Conservation (phyloP, 2,329 filamentous ascomycete genomes). For the Coleophoma cylindrospora region DNA sequence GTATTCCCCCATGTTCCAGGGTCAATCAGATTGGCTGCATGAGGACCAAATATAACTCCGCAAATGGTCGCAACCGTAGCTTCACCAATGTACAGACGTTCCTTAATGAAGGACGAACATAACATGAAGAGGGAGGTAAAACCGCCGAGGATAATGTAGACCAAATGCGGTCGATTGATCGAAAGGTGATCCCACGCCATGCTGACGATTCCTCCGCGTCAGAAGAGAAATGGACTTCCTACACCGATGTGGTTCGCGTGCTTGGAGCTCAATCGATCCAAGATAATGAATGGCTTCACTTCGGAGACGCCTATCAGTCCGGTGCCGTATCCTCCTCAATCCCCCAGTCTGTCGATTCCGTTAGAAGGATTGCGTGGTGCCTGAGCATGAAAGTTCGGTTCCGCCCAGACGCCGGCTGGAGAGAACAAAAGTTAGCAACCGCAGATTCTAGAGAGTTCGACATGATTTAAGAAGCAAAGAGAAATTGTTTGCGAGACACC, state of each 20-base stretch:
- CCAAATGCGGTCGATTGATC: constrained; percentile 93
- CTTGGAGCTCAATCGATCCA: no score
- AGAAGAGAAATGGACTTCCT: no score
- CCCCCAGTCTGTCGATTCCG: constrained; percentile 11
- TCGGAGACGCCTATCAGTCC: not conserved
- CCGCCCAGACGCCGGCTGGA: constrained; percentile 1
- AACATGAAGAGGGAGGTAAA: constrained; percentile 99
- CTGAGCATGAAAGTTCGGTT: not conserved
- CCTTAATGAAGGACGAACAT: constrained; percentile 96
- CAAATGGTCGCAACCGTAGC: constrained; percentile 88
- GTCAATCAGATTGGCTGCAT: constrained; percentile 76
- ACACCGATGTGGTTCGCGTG: no score
- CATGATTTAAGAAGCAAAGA: no score
- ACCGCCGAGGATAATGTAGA: constrained; percentile 95
- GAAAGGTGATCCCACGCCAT: constrained; percentile 80
- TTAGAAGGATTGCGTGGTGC: constrained; percentile 1
- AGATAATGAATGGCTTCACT: no score
- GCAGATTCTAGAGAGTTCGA: no score
- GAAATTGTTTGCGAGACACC: no score
- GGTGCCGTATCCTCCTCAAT: not conserved
- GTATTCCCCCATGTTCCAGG: constrained; percentile 73
- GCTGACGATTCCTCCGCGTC: constrained; percentile 7
- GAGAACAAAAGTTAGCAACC: not conserved
- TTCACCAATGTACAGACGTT: constrained; percentile 97
- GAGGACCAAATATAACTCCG: constrained; percentile 84